Evolutionary conservation across 2,329 filamentous ascomycete species (phyloP), one percentile per base, ranked within the genome.

Genomic region (Leptosphaerulina australis): DNA sequence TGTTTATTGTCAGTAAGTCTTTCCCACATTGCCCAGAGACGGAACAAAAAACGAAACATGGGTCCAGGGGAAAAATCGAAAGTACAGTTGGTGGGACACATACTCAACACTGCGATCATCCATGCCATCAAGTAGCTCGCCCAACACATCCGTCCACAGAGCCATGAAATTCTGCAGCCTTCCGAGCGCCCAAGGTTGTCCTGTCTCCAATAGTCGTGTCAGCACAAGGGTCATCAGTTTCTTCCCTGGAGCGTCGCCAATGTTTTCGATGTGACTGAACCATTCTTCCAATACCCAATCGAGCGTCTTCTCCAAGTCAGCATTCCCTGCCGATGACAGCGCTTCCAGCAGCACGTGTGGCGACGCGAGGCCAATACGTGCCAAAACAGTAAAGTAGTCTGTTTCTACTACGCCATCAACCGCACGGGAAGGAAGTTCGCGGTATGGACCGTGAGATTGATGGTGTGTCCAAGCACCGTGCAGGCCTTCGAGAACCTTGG

Each of bases 301-400:
- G 8, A 78, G 53, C 20, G 60, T 66, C 45, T 70, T 71, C 37
- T 67, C 62, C 6, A 69, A 43, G 2, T 59, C 62, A 2, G 55
- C 59, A 4, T 51, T 57, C 3, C 54, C 57, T 2, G 66, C 48
- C 0, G 59, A 63, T 14, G 82, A 78, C 4, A 83, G 64, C 0
- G 79, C 80, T 35, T 79, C 76, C 10, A 86, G 76, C 59, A 96
- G 88, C 2, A 88, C 77, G 2, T 74, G 74, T 0, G 92, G 90
- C 28, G 88, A 88, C 0, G 86, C 85, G 2, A 96, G 76, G 0
- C 87, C 83, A 12, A 97, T 81, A 1, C 92, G 87, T 2, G 90
- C 87, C 2, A 99, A 79, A 2, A 97, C 85, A 4, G 85, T 83
- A 66, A 96, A 88, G 70, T 96, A 96, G 67, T 96, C 90, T 0